A percentile compares a stretch with the other conserved stretches of the same genome.
Evolutionary conservation across 2,329 filamentous ascomycete genomes (phyloP).

Genomic region (Geosmithia flava): DNA sequence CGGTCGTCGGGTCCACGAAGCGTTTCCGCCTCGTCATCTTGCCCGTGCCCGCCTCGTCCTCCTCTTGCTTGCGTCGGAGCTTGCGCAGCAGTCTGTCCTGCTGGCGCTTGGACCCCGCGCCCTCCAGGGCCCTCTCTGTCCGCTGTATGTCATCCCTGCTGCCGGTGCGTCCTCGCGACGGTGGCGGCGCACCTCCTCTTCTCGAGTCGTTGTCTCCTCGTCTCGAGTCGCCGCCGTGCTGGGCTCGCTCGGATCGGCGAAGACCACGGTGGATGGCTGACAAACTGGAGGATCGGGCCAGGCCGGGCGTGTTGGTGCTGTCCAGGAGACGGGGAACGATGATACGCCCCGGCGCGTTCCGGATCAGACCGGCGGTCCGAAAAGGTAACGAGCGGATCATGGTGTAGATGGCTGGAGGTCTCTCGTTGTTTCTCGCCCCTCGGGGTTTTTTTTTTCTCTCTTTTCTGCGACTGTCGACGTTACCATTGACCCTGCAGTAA

Average conservation of each 20-base stretch:
- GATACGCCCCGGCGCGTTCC: not conserved
- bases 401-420: constrained; percentile 1
- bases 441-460: not conserved
- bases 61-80: constrained; percentile 17
- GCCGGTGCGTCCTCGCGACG: not conserved
- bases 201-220: not conserved
- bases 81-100: constrained; percentile 37
- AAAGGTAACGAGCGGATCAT: constrained; percentile 14
- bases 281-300: constrained; percentile 24
- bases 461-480: not conserved
- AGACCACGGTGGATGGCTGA: constrained; percentile 60
- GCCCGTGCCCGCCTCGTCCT: constrained; percentile 16
- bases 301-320: not conserved
- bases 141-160: not conserved
- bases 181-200: not conserved
- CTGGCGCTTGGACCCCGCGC: constrained; percentile 8
- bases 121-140: constrained; percentile 15
- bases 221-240: constrained; percentile 8
- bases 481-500: not conserved
- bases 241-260: constrained; percentile 30
- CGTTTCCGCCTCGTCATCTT: constrained; percentile 34
- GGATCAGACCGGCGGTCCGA: constrained; percentile 8
- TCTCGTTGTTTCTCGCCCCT: not conserved
- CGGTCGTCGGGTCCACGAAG: constrained; percentile 35
- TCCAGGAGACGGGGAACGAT: not conserved